phyloP scores from a whole-genome alignment of 2,329 filamentous ascomycete genomes.

The Chrysosporium queenslandicum region DNA sequence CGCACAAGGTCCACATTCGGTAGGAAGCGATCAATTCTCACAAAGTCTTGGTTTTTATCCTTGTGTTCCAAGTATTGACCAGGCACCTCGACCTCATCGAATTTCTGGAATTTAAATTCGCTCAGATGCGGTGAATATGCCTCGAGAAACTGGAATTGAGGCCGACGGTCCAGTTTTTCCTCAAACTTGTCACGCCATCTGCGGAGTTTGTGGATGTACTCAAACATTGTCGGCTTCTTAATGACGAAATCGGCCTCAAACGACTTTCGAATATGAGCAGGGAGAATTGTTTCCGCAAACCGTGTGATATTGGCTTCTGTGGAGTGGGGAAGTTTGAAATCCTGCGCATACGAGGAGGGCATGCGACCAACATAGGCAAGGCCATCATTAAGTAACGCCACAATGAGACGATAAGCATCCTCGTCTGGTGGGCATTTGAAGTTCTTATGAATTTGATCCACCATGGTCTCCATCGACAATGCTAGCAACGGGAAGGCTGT shows the following conservation, averaged over 20 bases:
- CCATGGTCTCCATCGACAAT: conserved; percentile 98
- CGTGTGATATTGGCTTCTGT: conserved; percentile 95
- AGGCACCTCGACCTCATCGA: conserved; percentile 95
- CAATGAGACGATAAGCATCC: conserved; percentile 92
- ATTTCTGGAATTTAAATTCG: conserved; percentile 95
- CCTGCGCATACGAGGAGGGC: conserved; percentile 75
- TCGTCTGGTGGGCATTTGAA: conserved; percentile 99
- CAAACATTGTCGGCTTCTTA: conserved; percentile 92
- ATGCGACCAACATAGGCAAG: conserved; percentile 84
- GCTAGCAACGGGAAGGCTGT: conserved; percentile 93
- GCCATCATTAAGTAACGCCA: conserved; percentile 93
- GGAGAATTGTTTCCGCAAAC: conserved; percentile 92
- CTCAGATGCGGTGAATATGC: conserved; percentile 81
- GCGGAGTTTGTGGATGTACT: conserved; percentile 94
- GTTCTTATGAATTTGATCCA: conserved; percentile 96
- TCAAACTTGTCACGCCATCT: conserved; percentile 97
- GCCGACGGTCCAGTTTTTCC: conserved; percentile 83
- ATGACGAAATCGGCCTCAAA: conserved; percentile 97
- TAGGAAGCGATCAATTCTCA: conserved; percentile 92
- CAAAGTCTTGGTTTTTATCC: conserved; percentile 98
- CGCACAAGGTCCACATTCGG: conserved; percentile 89
- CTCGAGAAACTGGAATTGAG: conserved; percentile 65
- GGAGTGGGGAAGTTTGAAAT: conserved; percentile 77
- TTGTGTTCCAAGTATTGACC: conserved; percentile 95
- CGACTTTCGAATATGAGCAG: conserved; percentile 84